These are phyloP conservation scores for Geranomyces variabilis DNA, from an alignment of 192 early-diverging fungal species.

Conservation along the genomic window DNA sequence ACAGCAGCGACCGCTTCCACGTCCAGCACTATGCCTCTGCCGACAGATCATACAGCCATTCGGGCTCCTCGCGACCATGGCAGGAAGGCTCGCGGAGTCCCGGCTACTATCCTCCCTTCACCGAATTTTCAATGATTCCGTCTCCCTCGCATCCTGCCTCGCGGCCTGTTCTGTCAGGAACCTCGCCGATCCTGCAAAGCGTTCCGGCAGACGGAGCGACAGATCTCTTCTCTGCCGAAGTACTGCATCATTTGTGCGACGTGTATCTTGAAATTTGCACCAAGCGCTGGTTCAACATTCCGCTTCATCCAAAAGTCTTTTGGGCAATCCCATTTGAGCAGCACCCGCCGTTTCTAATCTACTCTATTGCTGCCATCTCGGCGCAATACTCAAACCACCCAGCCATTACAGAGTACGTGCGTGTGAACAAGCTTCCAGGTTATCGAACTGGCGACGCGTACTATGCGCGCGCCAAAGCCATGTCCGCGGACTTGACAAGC, in stretches of 20 bases:
- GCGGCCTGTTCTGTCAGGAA: not conserved
- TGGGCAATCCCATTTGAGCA: constrained; percentile 13
- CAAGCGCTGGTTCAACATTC: constrained; percentile 19
- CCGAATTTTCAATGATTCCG: not conserved
- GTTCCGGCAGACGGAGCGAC: not conserved
- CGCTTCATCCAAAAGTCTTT: constrained; percentile 14
- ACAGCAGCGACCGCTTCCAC: too few species aligned
- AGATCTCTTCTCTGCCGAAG: not conserved
- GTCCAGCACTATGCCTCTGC: too few species aligned
- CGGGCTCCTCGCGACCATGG: too few species aligned
- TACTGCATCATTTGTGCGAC: not conserved
- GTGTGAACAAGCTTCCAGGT: not conserved
- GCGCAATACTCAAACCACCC: constrained; percentile 32
- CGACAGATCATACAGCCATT: too few species aligned
- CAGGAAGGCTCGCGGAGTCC: not conserved
- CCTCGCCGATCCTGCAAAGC: not conserved
- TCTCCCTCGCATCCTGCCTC: not conserved
- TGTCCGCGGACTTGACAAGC: constrained; percentile 14
- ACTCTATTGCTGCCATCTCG: constrained; percentile 1
- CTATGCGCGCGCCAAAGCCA: constrained; percentile 11
- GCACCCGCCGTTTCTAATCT: constrained; percentile 26
- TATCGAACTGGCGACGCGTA: constrained; percentile 21
- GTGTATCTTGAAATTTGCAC: constrained; percentile 14
- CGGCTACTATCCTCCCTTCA: not conserved
- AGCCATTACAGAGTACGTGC: not conserved